phyloP scores from a whole-genome alignment of 2,329 filamentous ascomycete genomes.

The Lachnellula willkommii region DNA sequence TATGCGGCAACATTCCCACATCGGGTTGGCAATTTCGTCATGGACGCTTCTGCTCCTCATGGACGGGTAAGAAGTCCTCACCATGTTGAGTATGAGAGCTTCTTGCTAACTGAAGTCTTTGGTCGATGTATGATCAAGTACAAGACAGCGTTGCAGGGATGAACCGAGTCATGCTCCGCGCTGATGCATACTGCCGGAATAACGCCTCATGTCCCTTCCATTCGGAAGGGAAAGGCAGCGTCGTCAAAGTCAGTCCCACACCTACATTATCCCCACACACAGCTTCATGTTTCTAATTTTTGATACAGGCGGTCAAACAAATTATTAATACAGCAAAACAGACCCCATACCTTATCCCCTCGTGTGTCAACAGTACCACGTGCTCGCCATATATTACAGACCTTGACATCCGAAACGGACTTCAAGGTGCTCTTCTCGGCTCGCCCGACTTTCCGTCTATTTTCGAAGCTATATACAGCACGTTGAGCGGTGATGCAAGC shows the following conservation, averaged over 20 bases:
- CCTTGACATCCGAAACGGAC: constrained; percentile 4
- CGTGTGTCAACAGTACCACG: constrained; percentile 1
- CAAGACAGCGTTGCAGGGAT: constrained; percentile 6
- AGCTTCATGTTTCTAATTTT: background rate
- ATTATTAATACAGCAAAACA: background rate
- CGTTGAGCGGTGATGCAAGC: constrained; percentile 3
- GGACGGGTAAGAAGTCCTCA: constrained; percentile 4
- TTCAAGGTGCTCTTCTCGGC: background rate
- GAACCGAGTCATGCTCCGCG: constrained; percentile 9
- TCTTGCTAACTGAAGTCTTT: background rate
- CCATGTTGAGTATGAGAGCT: background rate
- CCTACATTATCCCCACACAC: background rate
- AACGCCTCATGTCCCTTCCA: constrained; percentile 9
- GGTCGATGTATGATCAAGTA: constrained; percentile 3
- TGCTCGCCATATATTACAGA: constrained; percentile 1
- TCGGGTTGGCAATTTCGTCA: constrained; percentile 8
- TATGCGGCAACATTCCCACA: constrained; percentile 12
- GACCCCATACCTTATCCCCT: background rate
- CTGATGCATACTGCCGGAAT: constrained; percentile 13
- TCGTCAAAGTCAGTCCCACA: constrained; percentile 1
- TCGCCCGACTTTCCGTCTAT: constrained; percentile 7
- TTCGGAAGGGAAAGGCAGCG: constrained; percentile 3
- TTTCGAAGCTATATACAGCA: background rate
- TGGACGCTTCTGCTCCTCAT: constrained; percentile 12
- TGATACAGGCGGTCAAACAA: background rate